These are phyloP conservation scores for Didymella keratinophila DNA, from an alignment of 2,329 filamentous ascomycete species.

Conservation along the genomic window DNA sequence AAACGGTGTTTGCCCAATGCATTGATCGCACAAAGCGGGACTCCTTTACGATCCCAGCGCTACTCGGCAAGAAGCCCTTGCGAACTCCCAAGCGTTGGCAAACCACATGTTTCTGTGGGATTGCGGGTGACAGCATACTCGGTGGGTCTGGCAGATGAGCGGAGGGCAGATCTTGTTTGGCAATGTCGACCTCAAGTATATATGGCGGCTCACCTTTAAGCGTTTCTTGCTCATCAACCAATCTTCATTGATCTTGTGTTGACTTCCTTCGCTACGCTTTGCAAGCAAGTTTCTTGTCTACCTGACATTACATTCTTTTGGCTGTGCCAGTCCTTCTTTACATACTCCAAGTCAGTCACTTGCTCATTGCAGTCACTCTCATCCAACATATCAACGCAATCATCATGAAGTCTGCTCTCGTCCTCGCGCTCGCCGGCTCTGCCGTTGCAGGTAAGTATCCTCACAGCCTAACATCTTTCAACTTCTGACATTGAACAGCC, in stretches of 20 bases:
- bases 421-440: slow-evolving; percentile 36
- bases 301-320: slow-evolving; percentile 26
- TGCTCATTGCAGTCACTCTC: slow-evolving; percentile 1
- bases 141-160: slow-evolving; percentile 22
- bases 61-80: slow-evolving; percentile 13
- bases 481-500: slow-evolving; percentile 14
- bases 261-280: slow-evolving; percentile 20
- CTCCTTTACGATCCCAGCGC: slow-evolving; percentile 13
- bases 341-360: slow-evolving; percentile 9
- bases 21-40: slow-evolving; percentile 17
- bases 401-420: slow-evolving; percentile 35
- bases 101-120: slow-evolving; percentile 21
- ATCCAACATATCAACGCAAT: background rate
- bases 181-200: slow-evolving; percentile 19
- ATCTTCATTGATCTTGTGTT: slow-evolving; percentile 23
- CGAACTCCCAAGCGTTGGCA: slow-evolving; percentile 18
- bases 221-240: slow-evolving; percentile 15
- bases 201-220: slow-evolving; percentile 13
- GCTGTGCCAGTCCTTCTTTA: slow-evolving; percentile 24
- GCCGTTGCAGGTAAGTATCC: slow-evolving; percentile 27
- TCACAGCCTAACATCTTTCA: background rate
- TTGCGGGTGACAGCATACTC: slow-evolving; percentile 5
- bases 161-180: slow-evolving; percentile 19
- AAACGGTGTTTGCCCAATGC: slow-evolving; percentile 7
- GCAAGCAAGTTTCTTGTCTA: slow-evolving; percentile 20